Conservation (phyloP, 2,329 filamentous ascomycete species). For the Xylariaceae sp. region DNA sequence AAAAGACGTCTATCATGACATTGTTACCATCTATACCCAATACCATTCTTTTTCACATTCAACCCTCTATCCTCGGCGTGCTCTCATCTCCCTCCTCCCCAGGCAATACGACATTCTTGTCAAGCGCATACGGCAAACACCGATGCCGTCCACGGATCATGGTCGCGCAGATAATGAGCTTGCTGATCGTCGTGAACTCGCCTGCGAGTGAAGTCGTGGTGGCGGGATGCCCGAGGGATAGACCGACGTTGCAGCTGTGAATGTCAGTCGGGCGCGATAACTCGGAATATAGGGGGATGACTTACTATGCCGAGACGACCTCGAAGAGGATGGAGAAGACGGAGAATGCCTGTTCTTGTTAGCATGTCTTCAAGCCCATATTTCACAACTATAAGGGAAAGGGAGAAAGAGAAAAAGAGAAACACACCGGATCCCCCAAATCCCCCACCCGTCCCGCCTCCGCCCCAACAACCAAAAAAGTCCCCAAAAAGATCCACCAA, state of each 20-base stretch:
- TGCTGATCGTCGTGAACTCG: conserved; percentile 44
- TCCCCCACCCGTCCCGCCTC: conserved; percentile 24
- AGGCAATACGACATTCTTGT: conserved; percentile 24
- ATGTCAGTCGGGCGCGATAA: background rate
- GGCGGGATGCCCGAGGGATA: conserved; percentile 41
- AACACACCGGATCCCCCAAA: conserved; percentile 9
- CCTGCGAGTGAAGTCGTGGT: conserved; percentile 43
- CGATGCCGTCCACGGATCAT: conserved; percentile 53
- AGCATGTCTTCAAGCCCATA: too few species aligned
- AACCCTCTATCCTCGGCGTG: too few species aligned
- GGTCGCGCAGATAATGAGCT: conserved; percentile 49
- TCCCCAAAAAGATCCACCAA: conserved; percentile 40
- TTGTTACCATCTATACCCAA: too few species aligned
- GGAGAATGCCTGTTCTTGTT: conserved; percentile 33
- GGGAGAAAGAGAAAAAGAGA: too few species aligned
- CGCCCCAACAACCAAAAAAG: conserved; percentile 42
- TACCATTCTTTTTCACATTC: too few species aligned
- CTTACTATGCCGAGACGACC: conserved; percentile 34
- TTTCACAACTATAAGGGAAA: too few species aligned
- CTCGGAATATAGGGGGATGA: background rate
- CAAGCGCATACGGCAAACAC: conserved; percentile 50
- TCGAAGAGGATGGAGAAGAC: conserved; percentile 44
- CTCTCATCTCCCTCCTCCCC: background rate
- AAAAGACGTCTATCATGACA: too few species aligned
- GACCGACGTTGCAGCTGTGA: conserved; percentile 37